Evolutionary conservation across 1,284 basidiomycete species (phyloP).

Genomic region (Meira nashicola): DNA sequence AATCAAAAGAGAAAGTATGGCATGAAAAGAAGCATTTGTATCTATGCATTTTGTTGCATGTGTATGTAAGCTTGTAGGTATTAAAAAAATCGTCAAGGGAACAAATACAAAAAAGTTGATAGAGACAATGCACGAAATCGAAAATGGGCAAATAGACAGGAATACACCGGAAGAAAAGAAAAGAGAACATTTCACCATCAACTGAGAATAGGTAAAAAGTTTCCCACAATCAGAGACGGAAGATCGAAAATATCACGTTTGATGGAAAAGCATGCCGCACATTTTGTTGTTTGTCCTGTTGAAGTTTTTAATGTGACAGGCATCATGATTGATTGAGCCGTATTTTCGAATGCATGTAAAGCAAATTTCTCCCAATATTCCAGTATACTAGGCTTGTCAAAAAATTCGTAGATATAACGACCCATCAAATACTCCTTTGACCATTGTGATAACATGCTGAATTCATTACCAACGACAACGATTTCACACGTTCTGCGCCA

Average conservation of each 20-base stretch:
- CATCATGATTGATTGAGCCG: slow-evolving; percentile 47
- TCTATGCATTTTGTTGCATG: no score
- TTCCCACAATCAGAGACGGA: slow-evolving; percentile 25
- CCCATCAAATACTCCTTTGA: slow-evolving; percentile 44
- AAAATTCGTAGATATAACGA: slow-evolving; percentile 49
- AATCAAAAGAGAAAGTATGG: no score
- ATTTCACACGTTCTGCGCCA: slow-evolving; percentile 98
- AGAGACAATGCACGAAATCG: no score
- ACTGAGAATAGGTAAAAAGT: slow-evolving; percentile 16
- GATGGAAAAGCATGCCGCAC: slow-evolving; percentile 51
- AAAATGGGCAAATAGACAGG: no score
- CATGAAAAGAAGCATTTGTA: no score
- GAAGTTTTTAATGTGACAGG: slow-evolving; percentile 42
- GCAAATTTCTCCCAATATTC: slow-evolving; percentile 53
- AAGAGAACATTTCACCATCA: background rate
- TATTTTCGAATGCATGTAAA: slow-evolving; percentile 50
- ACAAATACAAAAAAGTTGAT: no score
- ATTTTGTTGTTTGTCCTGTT: slow-evolving; percentile 41
- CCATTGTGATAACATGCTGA: slow-evolving; percentile 74
- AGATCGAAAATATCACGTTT: slow-evolving; percentile 51
- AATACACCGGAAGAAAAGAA: background rate
- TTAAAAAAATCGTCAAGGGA: no score
- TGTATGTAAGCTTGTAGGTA: no score
- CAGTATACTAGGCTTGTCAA: slow-evolving; percentile 48
- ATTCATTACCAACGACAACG: slow-evolving; percentile 90